These are phyloP conservation scores for Aspergillus candidus DNA, from an alignment of 2,329 filamentous ascomycete species.

Conservation along the genomic window DNA sequence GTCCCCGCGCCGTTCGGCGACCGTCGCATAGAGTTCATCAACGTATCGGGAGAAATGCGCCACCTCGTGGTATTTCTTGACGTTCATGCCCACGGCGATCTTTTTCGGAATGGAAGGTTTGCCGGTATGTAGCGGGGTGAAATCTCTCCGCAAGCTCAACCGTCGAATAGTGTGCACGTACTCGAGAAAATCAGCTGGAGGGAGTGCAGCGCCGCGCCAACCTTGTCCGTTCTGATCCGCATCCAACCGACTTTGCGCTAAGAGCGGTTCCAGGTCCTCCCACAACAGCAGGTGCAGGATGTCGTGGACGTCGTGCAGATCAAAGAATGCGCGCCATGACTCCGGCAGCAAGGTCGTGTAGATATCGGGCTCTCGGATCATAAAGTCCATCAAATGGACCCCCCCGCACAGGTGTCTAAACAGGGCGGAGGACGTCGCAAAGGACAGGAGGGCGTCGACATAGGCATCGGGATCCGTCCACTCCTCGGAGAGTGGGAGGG, in stretches of 20 bases:
- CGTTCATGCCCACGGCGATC: slow-evolving; percentile 84
- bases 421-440: slow-evolving; percentile 65
- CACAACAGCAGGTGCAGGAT: slow-evolving; percentile 76
- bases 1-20: slow-evolving; percentile 42
- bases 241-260: slow-evolving; percentile 11
- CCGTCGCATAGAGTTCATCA: slow-evolving; percentile 56
- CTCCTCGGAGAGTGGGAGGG: slow-evolving; percentile 63
- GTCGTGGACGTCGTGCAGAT: slow-evolving; percentile 62
- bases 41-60: slow-evolving; percentile 84
- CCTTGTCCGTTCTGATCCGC: slow-evolving; percentile 3
- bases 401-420: slow-evolving; percentile 90
- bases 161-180: slow-evolving; percentile 68
- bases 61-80: slow-evolving; percentile 94
- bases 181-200: slow-evolving; percentile 55
- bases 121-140: slow-evolving; percentile 37
- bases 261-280: slow-evolving; percentile 57
- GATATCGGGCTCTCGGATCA: slow-evolving; percentile 75
- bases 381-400: slow-evolving; percentile 96
- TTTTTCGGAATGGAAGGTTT: slow-evolving; percentile 57
- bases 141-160: slow-evolving; percentile 61
- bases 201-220: slow-evolving; percentile 42
- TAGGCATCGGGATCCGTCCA: slow-evolving; percentile 72
- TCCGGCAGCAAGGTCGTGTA: slow-evolving; percentile 70
- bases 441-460: slow-evolving; percentile 68
- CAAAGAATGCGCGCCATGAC: slow-evolving; percentile 77